These are phyloP conservation scores for Piedraia hortae DNA, from an alignment of 2,329 filamentous ascomycete species.

Conservation along the genomic window DNA sequence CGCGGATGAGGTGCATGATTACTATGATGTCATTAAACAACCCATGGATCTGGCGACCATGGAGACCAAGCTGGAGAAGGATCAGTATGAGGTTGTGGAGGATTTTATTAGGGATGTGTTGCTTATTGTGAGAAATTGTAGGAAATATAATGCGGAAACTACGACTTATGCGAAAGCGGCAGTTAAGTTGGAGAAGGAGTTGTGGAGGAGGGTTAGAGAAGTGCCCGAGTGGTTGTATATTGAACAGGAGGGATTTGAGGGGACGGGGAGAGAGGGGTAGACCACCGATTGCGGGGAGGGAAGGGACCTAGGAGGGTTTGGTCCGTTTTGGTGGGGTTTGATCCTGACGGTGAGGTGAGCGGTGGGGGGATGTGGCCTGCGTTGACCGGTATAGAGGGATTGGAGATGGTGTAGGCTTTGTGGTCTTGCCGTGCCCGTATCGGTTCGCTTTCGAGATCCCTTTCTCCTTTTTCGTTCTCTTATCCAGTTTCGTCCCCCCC, in stretches of 20 bases:
- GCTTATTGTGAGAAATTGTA: constrained; percentile 81
- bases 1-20: constrained; percentile 88
- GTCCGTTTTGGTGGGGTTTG: no score
- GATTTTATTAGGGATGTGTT: constrained; percentile 76
- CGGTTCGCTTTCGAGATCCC: no score
- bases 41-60: constrained; percentile 93
- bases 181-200: constrained; percentile 74
- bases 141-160: constrained; percentile 84
- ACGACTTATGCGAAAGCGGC: constrained; percentile 90
- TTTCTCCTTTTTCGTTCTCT: no score
- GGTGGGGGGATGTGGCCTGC: no score
- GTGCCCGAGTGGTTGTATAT: constrained; percentile 56
- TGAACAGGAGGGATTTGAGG: constrained; percentile 13
- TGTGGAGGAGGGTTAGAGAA: constrained; percentile 79
- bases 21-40: constrained; percentile 93
- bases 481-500: no score
- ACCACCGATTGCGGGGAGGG: no score
- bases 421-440: no score
- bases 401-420: no score
- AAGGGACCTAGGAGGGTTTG: no score
- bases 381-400: no score
- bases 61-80: constrained; percentile 83
- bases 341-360: no score
- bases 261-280: no score
- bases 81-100: constrained; percentile 71